Percentiles rank a stretch among this genome's conserved stretches.
Conservation (phyloP, 768 basidiomycete species). For the Leccinellum luteum region DNA sequence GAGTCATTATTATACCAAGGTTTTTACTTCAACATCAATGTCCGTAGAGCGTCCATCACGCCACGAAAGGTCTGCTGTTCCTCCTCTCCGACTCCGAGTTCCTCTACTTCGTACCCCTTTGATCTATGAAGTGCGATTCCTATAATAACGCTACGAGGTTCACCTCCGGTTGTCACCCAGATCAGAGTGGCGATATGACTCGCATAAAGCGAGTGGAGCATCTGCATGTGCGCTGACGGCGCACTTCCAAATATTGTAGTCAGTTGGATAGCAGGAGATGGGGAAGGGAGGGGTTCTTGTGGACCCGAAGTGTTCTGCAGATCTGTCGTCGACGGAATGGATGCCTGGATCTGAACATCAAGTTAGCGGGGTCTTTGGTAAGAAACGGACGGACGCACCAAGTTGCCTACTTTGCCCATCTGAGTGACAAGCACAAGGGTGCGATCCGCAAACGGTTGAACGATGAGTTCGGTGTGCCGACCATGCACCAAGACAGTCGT, state of each 20-base stretch:
- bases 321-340: constrained; percentile 61
- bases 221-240: constrained; percentile 63
- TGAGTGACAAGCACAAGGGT: constrained; percentile 87
- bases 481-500: constrained; percentile 52
- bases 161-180: constrained; percentile 55
- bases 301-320: constrained; percentile 39
- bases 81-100: constrained; percentile 33
- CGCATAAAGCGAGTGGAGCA: constrained; percentile 76
- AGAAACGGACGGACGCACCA: constrained; percentile 47
- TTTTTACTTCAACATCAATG: constrained; percentile 27
- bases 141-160: constrained; percentile 64
- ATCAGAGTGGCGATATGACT: constrained; percentile 85
- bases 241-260: constrained; percentile 77
- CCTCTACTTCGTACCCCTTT: constrained; percentile 22
- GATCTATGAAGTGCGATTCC: constrained; percentile 63
- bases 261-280: constrained; percentile 72
- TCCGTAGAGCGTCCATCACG: constrained; percentile 48
- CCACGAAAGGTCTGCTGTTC: constrained; percentile 47
- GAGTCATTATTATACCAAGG: too few species aligned
- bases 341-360: constrained; percentile 68
- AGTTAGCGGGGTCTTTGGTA: constrained; percentile 6
- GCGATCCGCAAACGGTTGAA: constrained; percentile 81
- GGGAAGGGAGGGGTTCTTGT: constrained; percentile 46
- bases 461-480: constrained; percentile 64
- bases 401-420: constrained; percentile 82